phyloP scores from a whole-genome alignment of 164 flowering plant species.

The Sedum album region DNA sequence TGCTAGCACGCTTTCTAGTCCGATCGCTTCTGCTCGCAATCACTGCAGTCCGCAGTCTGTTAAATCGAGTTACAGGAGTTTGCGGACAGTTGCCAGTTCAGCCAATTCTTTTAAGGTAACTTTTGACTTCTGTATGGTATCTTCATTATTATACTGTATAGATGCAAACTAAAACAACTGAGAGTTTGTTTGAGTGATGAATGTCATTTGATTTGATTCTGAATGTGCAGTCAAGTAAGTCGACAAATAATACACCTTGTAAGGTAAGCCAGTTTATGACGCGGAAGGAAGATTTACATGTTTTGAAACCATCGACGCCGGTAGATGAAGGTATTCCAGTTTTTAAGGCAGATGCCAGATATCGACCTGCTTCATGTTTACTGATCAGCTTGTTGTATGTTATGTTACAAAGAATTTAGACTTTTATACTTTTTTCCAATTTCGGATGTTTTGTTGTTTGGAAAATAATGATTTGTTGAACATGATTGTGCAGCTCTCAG shows the following conservation, averaged over 20 bases:
- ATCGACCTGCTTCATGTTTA: background rate
- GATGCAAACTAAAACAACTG: too few species aligned
- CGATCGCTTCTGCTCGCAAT: background rate
- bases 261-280: background rate
- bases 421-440: too few species aligned
- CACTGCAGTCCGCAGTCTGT: background rate
- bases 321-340: background rate
- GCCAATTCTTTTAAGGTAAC: background rate
- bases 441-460: too few species aligned
- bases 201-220: background rate
- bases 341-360: background rate
- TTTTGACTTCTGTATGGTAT: background rate
- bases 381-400: too few species aligned
- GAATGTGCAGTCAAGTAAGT: background rate
- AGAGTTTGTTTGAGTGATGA: too few species aligned
- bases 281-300: conserved; percentile 2
- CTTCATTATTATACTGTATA: too few species aligned
- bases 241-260: background rate
- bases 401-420: too few species aligned
- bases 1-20: background rate
- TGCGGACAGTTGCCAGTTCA: background rate
- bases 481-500: conserved; percentile 1
- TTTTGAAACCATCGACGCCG: conserved; percentile 4
- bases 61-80: background rate
- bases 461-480: background rate